Evolutionary conservation across 257 asterid species (phyloP).

Genomic region (Salvia miltiorrhiza): DNA sequence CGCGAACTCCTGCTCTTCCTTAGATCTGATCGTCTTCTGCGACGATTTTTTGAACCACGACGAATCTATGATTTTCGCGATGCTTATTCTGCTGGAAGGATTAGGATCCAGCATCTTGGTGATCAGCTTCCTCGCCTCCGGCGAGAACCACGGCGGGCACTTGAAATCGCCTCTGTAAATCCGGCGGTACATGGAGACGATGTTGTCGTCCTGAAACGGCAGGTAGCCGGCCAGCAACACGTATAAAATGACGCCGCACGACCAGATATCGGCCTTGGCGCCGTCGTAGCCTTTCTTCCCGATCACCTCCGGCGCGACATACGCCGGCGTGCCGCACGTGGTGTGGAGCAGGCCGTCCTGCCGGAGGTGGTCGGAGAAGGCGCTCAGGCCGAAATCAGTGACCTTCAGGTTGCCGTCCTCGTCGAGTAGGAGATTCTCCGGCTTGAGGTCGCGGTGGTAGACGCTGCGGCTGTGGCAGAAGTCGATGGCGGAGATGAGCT

Average conservation of each 20-base stretch:
- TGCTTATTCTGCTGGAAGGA: constrained; percentile 42
- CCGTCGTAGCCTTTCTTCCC: constrained; percentile 69
- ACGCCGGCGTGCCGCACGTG: constrained; percentile 73
- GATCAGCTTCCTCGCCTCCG: constrained; percentile 48
- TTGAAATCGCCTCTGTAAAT: constrained; percentile 61
- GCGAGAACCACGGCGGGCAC: constrained; percentile 71
- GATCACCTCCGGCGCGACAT: constrained; percentile 71
- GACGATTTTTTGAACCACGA: constrained; percentile 54
- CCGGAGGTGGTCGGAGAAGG: constrained; percentile 52
- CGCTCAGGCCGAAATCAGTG: constrained; percentile 65
- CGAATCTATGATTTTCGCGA: constrained; percentile 51
- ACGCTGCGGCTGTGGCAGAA: constrained; percentile 76
- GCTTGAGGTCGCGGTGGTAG: constrained; percentile 65
- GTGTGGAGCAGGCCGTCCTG: constrained; percentile 72
- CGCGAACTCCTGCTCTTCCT: constrained; percentile 31
- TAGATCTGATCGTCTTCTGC: constrained; percentile 4
- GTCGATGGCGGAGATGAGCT: constrained; percentile 62
- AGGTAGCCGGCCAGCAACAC: constrained; percentile 57
- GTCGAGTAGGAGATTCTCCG: constrained; percentile 61
- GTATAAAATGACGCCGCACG: constrained; percentile 64
- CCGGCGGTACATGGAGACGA: constrained; percentile 49
- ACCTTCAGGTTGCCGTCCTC: constrained; percentile 61
- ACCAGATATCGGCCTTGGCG: constrained; percentile 63
- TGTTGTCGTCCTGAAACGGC: constrained; percentile 67
- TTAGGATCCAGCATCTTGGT: constrained; percentile 64